Conservation (phyloP, 169 alveolate species). For the Cryptosporidium ubiquitum region DNA sequence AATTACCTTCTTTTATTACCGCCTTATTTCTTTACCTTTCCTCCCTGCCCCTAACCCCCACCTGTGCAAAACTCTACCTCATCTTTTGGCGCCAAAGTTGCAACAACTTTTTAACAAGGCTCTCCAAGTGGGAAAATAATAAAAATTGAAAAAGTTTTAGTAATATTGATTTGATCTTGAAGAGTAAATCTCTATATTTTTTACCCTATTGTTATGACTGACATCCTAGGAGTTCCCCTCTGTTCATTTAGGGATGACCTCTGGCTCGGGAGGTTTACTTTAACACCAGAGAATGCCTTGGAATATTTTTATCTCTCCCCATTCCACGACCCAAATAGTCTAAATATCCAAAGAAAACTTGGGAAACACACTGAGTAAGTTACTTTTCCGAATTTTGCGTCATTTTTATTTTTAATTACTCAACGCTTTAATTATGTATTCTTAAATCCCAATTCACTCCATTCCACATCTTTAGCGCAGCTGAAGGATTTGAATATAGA, state of each 20-base stretch:
- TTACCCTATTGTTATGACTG: slow-evolving; percentile 11
- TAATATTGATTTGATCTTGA: background rate
- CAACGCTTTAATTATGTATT: background rate
- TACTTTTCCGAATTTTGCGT: background rate
- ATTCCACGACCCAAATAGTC: slow-evolving; percentile 62
- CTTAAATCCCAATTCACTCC: background rate
- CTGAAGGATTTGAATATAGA: slow-evolving; percentile 64
- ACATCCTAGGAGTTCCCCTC: slow-evolving; percentile 45
- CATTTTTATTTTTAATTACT: background rate
- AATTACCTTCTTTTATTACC: background rate
- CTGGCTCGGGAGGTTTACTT: slow-evolving; percentile 53
- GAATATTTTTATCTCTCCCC: slow-evolving; percentile 65
- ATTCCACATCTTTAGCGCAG: background rate
- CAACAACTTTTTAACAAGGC: background rate
- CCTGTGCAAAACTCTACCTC: slow-evolving; percentile 7
- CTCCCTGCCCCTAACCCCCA: slow-evolving; percentile 15
- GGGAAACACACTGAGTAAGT: slow-evolving; percentile 46
- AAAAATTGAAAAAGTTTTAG: background rate
- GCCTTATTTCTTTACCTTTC: background rate
- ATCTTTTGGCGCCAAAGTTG: slow-evolving; percentile 4
- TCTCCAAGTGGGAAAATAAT: background rate
- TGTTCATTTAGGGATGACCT: slow-evolving; percentile 66
- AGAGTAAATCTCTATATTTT: background rate
- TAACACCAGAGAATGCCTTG: slow-evolving; percentile 46
- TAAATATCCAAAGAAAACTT: slow-evolving; percentile 47